Base-by-base conservation (phyloP, 2,329 filamentous ascomycete genomes). In the Zymoseptoria brevis region DNA sequence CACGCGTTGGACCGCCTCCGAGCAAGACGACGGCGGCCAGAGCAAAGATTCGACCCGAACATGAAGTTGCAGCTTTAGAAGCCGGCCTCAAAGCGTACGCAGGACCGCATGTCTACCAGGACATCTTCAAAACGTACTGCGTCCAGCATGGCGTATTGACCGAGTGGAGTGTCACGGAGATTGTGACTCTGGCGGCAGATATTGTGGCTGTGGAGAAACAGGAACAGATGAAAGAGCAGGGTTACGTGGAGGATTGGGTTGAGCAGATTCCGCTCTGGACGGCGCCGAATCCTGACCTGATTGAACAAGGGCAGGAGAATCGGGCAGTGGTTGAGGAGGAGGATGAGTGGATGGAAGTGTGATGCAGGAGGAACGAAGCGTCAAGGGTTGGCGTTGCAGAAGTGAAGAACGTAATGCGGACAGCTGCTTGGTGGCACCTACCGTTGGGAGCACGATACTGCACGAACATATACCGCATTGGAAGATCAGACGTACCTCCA, bases 91-190 rank as follows among this genome's bases (percentile, higher is more conserved):
- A 59, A 48, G 48, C 54, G 11, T 67, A 66, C 61, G 60, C 63
- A 8, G 70, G 67, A 4, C 54, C 57, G 4, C 16, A 57, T n/a
- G 66, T 72, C 5, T 69, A 69, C 45, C 62, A 66, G 21, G 61
- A 61, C 1, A 64, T 71, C 3, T 67, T 73, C 30, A 45, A 59
- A 3, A 54, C 53, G 52, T 63, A 69, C 55, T 73, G 71, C 52
- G 21, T 24, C 6, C 50, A 49, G 2, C 56, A 58, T 6, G 60
- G 61, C 8, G 19, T 57, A 5, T 61, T 73, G 22, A 60, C 63
- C 26, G 22, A 57, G 1, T 72, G 62, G 54, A 72, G 69, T 52
- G 69, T 73, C 8, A 66, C 68, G 19, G 70, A 74, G 57, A 73
- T 73, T 54, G 67, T 74, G 1, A 60, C 64, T 11, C 60, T 57